Percentiles rank a stretch among this genome's conserved stretches.
Evolutionary conservation across 352 stramenopile species (phyloP).

Genomic region (Plasmopara muralis): DNA sequence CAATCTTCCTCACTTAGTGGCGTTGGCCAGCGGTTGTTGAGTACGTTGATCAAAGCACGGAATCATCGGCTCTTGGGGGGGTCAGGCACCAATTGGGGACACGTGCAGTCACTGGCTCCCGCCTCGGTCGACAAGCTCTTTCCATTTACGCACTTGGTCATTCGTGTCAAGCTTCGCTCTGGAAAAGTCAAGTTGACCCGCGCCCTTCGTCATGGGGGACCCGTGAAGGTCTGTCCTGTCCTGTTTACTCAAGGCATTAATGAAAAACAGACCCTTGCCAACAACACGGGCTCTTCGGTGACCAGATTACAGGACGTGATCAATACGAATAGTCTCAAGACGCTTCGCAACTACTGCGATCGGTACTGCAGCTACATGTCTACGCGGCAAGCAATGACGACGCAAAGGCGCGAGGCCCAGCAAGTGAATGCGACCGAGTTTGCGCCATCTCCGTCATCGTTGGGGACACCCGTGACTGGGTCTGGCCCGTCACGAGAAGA

Average conservation of each 20-base stretch:
- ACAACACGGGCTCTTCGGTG: constrained; percentile 79
- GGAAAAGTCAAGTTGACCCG: constrained; percentile 65
- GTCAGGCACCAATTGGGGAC: constrained; percentile 18
- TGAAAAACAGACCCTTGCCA: constrained; percentile 89
- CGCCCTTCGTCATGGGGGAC: constrained; percentile 46
- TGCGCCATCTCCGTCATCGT: neutral
- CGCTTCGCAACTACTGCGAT: constrained; percentile 62
- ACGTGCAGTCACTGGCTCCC: constrained; percentile 35
- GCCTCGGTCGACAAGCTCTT: constrained; percentile 50
- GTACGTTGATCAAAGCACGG: constrained; percentile 61
- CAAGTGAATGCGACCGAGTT: constrained; percentile 10
- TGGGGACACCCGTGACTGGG: constrained; percentile 2
- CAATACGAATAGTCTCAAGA: constrained; percentile 69
- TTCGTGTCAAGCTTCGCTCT: constrained; percentile 73
- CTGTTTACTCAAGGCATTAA: constrained; percentile 90
- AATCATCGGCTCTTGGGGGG: constrained; percentile 53
- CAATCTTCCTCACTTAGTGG: constrained; percentile 60
- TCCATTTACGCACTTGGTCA: constrained; percentile 63
- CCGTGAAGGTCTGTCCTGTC: constrained; percentile 63
- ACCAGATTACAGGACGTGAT: constrained; percentile 76
- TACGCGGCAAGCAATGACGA: constrained; percentile 30
- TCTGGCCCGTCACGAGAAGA: constrained; percentile 39
- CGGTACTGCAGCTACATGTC: constrained; percentile 70
- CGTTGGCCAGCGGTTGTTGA: constrained; percentile 59
- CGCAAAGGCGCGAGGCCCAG: constrained; percentile 21